Base-by-base conservation (phyloP, 2,329 filamentous ascomycete genomes). In the Pyrenochaeta sp. region DNA sequence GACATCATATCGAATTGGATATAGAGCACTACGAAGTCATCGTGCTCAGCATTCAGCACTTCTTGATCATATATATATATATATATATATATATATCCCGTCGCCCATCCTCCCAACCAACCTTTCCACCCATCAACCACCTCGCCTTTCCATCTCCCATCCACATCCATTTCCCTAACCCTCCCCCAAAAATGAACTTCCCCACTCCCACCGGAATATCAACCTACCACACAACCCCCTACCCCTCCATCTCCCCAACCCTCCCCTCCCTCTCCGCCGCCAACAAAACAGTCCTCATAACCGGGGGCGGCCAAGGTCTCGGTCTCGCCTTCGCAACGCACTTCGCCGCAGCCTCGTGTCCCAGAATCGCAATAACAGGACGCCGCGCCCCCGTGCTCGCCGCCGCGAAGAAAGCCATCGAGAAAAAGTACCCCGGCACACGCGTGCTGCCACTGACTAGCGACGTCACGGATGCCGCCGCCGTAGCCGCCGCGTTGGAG, bases 271-370 rank as follows among this genome's bases (percentile, higher is more conserved):
- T 72, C 1, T 54, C 55, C 4, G 42, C 46, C 13, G 47, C 46
- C 14, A 55, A 55, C 19, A 64, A 61, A 26, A 51, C 42, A 7
- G 34, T 64, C 19, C 7, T 64, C 7, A 54, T 66, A 17, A 80
- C 76, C 3, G 77, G 76, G 18, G 56, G 53, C 3, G 75, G 75
- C 4, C 72, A 57, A 5, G 77, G 77, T 9, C 78, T 80, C 27
- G 77, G 77, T 20, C 63, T 63, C 23, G 72, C 65, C 29, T 77
- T 70, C 4, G 74, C 74, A 5, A 58, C 36, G 15, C 58, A 55
- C 48, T 80, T 78, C 36, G 76, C 76, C 7, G 29, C 61, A 50
- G 75, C 77, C 38, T 74, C 75, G 4, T 74, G 74, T 1, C 60
- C 68, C 30, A 60, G 62, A 1, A 75, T 80, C 36, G 68, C 65